Base-by-base conservation (phyloP, 495 filamentous ascomycete genomes). In the Filosporella fistucella region DNA sequence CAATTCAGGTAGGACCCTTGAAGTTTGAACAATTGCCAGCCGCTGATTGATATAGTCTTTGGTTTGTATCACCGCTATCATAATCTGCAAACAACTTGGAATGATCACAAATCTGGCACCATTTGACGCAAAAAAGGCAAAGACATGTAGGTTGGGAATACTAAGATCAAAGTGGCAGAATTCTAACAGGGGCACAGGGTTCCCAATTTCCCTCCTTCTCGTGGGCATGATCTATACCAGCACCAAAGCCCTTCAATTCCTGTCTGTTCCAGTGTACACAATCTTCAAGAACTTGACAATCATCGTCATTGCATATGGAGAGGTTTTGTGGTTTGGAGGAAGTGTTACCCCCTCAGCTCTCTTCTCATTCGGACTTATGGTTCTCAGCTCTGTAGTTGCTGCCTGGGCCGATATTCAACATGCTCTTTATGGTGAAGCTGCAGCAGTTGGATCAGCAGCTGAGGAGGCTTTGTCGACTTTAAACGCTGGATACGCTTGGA, bases 241-340 rank as follows among this genome's bases (percentile, higher is more conserved):
- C 61, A 90, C 88, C 63, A 96, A 96, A 71, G 91, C 93, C 17
- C 83, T 99, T 40, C 91, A 96, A 66, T 97, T 82, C 70, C 84
- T 99, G 48, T 95, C 89, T 14, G 95, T 99, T 42, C 93, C 93
- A 11, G 93, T 99, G 3, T 99, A 99, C 72, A 99, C 93, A 41
- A 99, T 99, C 66, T 99, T 99, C 80, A 99, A 99, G 78, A 99
- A 99, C 67, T 67, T 99, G 73, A 97, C 93, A 41, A 99, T 93
- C 67, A 99, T 99, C 57, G 80, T 97, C 28, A 97, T 97, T 60
- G 93, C 93, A 41, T 99, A 99, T 60, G 93, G 93, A 49, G 93
- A 99, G 71, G 93, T 99, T 22, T 76, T 99, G 47, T 99, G 93
- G 93, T 99, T 99, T 62, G 93, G 93, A 51, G 93, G 93, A 61